Evolutionary conservation across 2,329 filamentous ascomycete genomes (phyloP).

Genomic region (Penicillium sp.): DNA sequence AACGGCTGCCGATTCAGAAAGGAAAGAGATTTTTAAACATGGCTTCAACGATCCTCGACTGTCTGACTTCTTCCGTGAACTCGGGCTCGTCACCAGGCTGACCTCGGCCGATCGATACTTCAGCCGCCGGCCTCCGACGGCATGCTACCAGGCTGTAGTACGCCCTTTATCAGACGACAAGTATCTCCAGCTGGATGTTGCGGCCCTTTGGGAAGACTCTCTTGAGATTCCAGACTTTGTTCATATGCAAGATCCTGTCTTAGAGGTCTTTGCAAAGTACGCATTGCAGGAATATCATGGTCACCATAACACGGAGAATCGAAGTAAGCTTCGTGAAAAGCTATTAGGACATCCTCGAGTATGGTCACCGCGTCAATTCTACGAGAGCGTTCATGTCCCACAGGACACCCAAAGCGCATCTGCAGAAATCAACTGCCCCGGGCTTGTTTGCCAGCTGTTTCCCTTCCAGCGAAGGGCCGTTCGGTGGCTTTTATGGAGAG

Average conservation of each 20-base stretch:
- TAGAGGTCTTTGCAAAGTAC: conserved; percentile 29
- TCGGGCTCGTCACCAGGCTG: conserved; percentile 21
- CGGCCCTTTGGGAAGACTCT: conserved; percentile 36
- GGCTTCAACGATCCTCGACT: conserved; percentile 14
- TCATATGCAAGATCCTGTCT: conserved; percentile 14
- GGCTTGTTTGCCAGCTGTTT: conserved; percentile 40
- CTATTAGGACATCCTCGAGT: conserved; percentile 6
- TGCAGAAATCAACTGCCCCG: conserved; percentile 33
- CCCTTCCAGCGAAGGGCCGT: conserved; percentile 48
- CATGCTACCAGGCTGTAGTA: conserved; percentile 33
- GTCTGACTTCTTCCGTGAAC: conserved; percentile 20
- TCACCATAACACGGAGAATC: background rate
- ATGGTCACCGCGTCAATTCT: conserved; percentile 44
- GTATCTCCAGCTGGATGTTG: conserved; percentile 28
- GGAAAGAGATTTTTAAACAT: conserved; percentile 19
- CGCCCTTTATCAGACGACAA: conserved; percentile 13
- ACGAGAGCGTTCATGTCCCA: conserved; percentile 47
- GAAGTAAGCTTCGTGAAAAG: conserved; percentile 10
- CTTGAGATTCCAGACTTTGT: conserved; percentile 23
- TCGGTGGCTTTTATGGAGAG: conserved; percentile 45
- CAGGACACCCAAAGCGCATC: conserved; percentile 30
- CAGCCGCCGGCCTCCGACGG: conserved; percentile 19
- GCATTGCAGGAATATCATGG: conserved; percentile 23
- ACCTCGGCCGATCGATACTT: conserved; percentile 26
- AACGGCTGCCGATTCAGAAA: conserved; percentile 10